These are phyloP conservation scores for Kregervanrija pseudodelftensis DNA, from an alignment of 805 yeast genomes.

Conservation along the genomic window DNA sequence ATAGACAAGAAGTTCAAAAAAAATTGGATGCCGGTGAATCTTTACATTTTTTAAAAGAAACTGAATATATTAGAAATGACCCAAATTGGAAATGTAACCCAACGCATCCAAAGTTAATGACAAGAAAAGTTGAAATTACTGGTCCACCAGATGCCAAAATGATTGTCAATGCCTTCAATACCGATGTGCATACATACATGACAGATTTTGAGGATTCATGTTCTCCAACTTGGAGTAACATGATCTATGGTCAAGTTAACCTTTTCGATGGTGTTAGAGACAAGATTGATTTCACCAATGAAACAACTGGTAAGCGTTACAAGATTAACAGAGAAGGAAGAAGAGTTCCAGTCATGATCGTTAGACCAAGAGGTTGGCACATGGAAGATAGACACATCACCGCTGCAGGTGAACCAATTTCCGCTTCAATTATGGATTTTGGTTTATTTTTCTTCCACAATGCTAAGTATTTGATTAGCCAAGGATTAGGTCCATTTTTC, in stretches of 20 bases:
- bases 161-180: conserved; percentile 76
- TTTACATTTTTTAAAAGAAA: conserved; percentile 61
- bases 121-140: conserved; percentile 75
- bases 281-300: conserved; percentile 44
- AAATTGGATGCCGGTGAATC: conserved; percentile 54
- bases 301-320: conserved; percentile 32
- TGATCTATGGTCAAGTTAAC: conserved; percentile 76
- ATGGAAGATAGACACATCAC: conserved; percentile 65
- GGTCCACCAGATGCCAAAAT: conserved; percentile 83
- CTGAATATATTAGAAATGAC: conserved; percentile 62
- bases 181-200: conserved; percentile 77
- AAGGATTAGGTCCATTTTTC: conserved; percentile 76
- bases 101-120: conserved; percentile 63
- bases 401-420: conserved; percentile 69
- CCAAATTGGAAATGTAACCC: conserved; percentile 72
- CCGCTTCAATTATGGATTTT: conserved; percentile 74
- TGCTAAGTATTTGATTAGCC: conserved; percentile 51
- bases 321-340: conserved; percentile 37
- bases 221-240: conserved; percentile 77
- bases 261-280: conserved; percentile 70
- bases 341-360: conserved; percentile 70
- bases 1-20: conserved; percentile 55
- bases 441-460: conserved; percentile 74
- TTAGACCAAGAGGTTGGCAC: conserved; percentile 89
- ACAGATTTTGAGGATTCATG: conserved; percentile 82